phyloP scores from a whole-genome alignment of 2,329 filamentous ascomycete species.

The Penicillium nordicum region DNA sequence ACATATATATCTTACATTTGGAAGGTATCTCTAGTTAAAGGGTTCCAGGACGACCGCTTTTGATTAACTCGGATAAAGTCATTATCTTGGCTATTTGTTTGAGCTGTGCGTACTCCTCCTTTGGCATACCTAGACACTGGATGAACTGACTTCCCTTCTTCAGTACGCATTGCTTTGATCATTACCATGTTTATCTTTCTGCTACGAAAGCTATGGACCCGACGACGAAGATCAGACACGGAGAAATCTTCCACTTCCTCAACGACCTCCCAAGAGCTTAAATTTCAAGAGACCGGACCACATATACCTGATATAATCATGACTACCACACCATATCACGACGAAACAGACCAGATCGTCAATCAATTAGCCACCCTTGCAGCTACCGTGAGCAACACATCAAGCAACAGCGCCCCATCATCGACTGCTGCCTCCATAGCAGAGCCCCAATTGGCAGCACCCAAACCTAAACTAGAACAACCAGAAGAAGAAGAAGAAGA shows the following conservation, averaged over 20 bases:
- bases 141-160: background rate
- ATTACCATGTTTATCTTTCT: slow-evolving; percentile 3
- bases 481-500: slow-evolving; percentile 17
- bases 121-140: too few species aligned
- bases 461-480: background rate
- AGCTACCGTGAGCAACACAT: slow-evolving; percentile 8
- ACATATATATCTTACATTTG: background rate
- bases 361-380: slow-evolving; percentile 14
- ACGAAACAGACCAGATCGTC: slow-evolving; percentile 13
- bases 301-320: background rate
- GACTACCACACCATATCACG: background rate
- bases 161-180: background rate
- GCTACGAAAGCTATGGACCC: slow-evolving; percentile 2
- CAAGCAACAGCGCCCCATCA: background rate
- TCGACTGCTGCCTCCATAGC: background rate
- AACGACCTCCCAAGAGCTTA: background rate
- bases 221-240: background rate
- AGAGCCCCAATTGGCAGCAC: background rate
- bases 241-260: background rate
- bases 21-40: background rate
- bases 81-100: background rate
- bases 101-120: background rate
- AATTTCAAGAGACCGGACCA: background rate
- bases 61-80: background rate
- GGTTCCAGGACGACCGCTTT: background rate